Evolutionary conservation across 495 filamentous ascomycete species (phyloP).

Genomic region (Neurospora sp.): DNA sequence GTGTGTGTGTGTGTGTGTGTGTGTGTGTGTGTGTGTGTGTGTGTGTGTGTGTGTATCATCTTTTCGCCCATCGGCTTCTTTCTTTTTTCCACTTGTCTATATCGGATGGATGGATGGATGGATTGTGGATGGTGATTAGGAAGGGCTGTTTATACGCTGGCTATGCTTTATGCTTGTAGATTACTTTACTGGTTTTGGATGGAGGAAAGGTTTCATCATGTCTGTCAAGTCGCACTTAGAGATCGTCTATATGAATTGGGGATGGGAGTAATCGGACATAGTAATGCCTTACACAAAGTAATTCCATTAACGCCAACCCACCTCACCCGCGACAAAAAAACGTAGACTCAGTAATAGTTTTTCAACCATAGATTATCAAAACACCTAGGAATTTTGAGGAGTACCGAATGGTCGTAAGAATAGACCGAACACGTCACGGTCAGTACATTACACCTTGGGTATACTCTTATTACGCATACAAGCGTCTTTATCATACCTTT

Average conservation of each 20-base stretch:
- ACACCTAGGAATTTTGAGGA: too few species aligned
- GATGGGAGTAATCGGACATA: not conserved
- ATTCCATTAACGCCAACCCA: not conserved
- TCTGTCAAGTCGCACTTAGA: not conserved
- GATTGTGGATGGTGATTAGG: not conserved
- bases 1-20: not conserved
- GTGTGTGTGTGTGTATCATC: not conserved
- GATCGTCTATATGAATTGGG: not conserved
- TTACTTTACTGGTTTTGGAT: not conserved
- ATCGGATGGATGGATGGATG: not conserved
- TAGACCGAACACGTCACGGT: too few species aligned
- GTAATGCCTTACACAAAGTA: not conserved
- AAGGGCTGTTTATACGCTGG: not conserved
- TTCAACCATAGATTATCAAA: too few species aligned
- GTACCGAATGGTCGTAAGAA: too few species aligned
- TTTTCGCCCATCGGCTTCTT: not conserved
- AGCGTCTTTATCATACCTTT: too few species aligned
- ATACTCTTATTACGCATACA: too few species aligned
- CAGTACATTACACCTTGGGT: too few species aligned
- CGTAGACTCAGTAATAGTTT: too few species aligned
- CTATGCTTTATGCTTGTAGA: not conserved
- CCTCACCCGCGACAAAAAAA: not conserved
- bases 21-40: not conserved
- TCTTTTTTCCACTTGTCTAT: not conserved
- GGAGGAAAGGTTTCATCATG: not conserved